These are phyloP conservation scores for Fraxinus cuspidata DNA, from an alignment of 257 asterid genomes.

Conservation along the genomic window DNA sequence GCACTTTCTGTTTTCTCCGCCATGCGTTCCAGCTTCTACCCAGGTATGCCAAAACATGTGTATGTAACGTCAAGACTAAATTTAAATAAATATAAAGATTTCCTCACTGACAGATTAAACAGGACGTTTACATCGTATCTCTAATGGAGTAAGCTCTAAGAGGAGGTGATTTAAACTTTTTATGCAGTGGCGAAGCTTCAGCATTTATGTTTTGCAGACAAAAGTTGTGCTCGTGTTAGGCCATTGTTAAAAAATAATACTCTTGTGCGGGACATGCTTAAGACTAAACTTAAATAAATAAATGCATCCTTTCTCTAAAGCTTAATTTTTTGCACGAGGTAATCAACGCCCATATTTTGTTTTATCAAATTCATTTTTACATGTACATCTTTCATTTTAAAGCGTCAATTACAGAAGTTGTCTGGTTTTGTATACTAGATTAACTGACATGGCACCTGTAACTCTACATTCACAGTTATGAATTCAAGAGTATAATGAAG, in stretches of 20 bases:
- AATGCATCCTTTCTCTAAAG: not conserved
- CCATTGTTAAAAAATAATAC: not conserved
- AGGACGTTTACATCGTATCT: not conserved
- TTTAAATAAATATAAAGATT: not conserved
- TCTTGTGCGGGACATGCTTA: not conserved
- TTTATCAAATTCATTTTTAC: not conserved
- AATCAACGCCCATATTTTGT: not conserved
- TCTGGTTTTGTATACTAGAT: not conserved
- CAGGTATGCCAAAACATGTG: conserved; percentile 40
- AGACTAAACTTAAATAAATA: not conserved
- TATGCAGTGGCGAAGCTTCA: not conserved
- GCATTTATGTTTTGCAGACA: not conserved
- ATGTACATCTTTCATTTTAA: not conserved
- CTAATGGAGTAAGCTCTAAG: not conserved
- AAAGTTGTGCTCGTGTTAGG: not conserved
- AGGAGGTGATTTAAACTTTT: not conserved
- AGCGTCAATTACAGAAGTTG: not conserved
- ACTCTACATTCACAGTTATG: not conserved
- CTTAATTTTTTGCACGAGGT: not conserved
- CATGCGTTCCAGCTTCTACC: conserved; percentile 74
- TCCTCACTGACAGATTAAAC: not conserved
- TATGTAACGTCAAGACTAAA: not conserved
- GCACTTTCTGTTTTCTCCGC: conserved; percentile 84
- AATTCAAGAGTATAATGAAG: not conserved
- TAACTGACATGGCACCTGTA: not conserved